Percentiles rank a stretch among this genome's conserved stretches.
Conservation (phyloP, 805 yeast species). For the Starmerella ratchasimensis region DNA sequence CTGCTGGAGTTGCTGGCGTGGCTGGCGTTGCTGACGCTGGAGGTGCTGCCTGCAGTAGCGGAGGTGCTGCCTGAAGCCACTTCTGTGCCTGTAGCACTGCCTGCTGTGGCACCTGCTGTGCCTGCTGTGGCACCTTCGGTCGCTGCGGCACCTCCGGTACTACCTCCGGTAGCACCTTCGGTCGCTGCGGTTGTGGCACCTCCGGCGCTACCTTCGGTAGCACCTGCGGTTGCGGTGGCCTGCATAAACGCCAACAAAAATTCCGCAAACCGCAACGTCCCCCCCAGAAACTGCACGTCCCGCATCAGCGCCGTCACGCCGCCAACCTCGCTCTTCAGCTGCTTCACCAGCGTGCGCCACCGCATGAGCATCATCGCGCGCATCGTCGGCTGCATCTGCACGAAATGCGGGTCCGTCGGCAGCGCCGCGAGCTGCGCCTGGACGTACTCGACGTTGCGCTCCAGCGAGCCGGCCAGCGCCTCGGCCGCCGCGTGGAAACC, state of each 20-base stretch:
- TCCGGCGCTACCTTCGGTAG: too few relatives aligned
- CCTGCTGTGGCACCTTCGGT: too few relatives aligned
- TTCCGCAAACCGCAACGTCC: constrained; percentile 59
- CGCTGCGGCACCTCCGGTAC: too few relatives aligned
- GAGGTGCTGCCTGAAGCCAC: too few relatives aligned
- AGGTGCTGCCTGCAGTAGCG: too few relatives aligned
- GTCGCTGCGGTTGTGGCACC: too few relatives aligned
- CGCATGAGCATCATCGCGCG: not conserved
- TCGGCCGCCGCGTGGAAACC: constrained; percentile 73
- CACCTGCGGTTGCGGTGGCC: too few relatives aligned
- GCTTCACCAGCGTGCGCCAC: not conserved
- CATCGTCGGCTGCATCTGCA: constrained; percentile 1
- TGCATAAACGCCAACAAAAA: constrained; percentile 67
- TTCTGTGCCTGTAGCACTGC: too few relatives aligned
- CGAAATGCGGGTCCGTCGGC: constrained; percentile 3
- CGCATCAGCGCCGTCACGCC: constrained; percentile 51
- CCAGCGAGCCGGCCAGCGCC: constrained; percentile 38
- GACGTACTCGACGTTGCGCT: constrained; percentile 32
- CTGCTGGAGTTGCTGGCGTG: too few relatives aligned
- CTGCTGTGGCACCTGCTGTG: too few relatives aligned
- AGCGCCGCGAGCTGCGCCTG: constrained; percentile 19
- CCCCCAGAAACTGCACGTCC: constrained; percentile 44
- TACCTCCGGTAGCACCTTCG: too few relatives aligned
- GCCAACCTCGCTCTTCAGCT: constrained; percentile 22
- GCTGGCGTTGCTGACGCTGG: constrained; percentile 34